Evolutionary conservation across 2,329 filamentous ascomycete genomes (phyloP).

Genomic region (Trichothecium roseum): DNA sequence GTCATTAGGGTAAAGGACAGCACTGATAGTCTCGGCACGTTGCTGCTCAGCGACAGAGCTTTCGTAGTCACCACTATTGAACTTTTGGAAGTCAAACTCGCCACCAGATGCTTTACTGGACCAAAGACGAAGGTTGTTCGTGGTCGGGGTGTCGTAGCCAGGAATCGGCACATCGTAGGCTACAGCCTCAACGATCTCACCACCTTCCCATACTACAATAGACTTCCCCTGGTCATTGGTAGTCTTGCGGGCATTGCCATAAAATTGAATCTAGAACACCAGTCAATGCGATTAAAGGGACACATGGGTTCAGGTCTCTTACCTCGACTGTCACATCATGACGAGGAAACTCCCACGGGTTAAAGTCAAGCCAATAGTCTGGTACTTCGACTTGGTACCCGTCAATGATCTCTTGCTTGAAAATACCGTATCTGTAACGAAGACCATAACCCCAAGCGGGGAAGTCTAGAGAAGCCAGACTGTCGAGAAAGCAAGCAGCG

Average conservation of each 20-base stretch:
- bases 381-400: slow-evolving; percentile 97
- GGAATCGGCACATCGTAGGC: slow-evolving; percentile 92
- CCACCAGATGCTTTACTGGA: slow-evolving; percentile 94
- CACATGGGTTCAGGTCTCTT: slow-evolving; percentile 26
- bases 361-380: slow-evolving; percentile 99
- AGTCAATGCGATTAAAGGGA: neutral
- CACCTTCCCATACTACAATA: slow-evolving; percentile 74
- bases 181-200: slow-evolving; percentile 83
- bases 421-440: slow-evolving; percentile 93
- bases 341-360: slow-evolving; percentile 96
- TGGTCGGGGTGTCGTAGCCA: slow-evolving; percentile 79
- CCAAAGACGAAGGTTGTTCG: slow-evolving; percentile 95
- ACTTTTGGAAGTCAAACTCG: slow-evolving; percentile 99
- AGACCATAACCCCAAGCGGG: slow-evolving; percentile 96
- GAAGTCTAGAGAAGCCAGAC: slow-evolving; percentile 86
- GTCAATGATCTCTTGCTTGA: slow-evolving; percentile 98
- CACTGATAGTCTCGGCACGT: slow-evolving; percentile 96
- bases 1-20: slow-evolving; percentile 94
- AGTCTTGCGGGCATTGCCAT: slow-evolving; percentile 70
- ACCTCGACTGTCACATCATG: slow-evolving; percentile 90
- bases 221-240: slow-evolving; percentile 67
- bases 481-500: slow-evolving; percentile 95
- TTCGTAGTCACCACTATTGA: slow-evolving; percentile 97
- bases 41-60: slow-evolving; percentile 97
- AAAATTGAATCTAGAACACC: slow-evolving; percentile 71